A percentile compares a stretch with the other conserved stretches of the same genome.
Conservation (phyloP, 208 protist genomes). For the Tritrichomonas musculus region DNA sequence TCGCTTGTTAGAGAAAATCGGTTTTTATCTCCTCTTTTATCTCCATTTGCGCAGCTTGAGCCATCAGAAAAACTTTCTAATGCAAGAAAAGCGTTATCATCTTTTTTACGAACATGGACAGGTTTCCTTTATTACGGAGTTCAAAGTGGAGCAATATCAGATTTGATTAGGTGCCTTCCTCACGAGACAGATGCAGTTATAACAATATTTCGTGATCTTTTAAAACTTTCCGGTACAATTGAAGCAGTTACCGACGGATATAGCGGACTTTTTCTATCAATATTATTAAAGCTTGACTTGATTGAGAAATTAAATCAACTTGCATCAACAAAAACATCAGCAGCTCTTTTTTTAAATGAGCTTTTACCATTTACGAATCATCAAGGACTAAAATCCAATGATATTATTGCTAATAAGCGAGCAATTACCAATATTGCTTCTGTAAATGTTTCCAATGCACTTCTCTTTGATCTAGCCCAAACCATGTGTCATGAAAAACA, state of each 20-base stretch:
- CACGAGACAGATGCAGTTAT: background rate
- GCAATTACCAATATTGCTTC: background rate
- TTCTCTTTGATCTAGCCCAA: background rate
- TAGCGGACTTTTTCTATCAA: background rate
- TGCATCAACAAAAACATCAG: background rate
- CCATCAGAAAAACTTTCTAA: background rate
- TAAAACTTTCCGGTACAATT: background rate
- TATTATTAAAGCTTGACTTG: background rate
- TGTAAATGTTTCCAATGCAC: background rate
- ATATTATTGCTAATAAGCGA: background rate
- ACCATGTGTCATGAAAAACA: background rate
- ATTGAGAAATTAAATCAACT: background rate
- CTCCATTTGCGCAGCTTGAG: background rate
- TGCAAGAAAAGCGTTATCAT: background rate
- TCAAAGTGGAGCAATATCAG: background rate
- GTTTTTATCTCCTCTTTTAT: background rate
- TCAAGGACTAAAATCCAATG: background rate
- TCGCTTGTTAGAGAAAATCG: background rate
- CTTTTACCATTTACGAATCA: background rate
- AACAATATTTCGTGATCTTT: background rate
- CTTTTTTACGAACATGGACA: background rate
- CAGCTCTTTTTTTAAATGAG: background rate
- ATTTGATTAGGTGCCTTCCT: background rate
- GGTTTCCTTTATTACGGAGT: background rate
- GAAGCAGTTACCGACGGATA: background rate